phyloP scores from a whole-genome alignment of 2,329 filamentous ascomycete genomes.

The Fusarium sp. region DNA sequence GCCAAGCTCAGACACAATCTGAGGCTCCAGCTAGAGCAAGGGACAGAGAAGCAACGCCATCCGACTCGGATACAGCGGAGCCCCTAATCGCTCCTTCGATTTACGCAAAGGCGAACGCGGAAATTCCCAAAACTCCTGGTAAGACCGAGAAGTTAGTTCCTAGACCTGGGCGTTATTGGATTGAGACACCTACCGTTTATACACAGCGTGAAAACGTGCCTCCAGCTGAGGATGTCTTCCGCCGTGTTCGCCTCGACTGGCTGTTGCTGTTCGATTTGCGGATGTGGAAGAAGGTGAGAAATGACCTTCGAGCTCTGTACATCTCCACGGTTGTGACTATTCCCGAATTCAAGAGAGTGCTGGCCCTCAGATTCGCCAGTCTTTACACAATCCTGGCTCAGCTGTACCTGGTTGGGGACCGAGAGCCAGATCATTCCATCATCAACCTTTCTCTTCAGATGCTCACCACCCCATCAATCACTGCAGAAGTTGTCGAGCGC shows the following conservation, averaged over 20 bases:
- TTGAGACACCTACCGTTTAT: constrained; percentile 80
- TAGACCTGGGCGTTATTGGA: constrained; percentile 84
- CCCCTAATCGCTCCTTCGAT: constrained; percentile 70
- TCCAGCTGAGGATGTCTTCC: constrained; percentile 86
- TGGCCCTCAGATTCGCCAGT: constrained; percentile 92
- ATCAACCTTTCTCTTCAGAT: constrained; percentile 98
- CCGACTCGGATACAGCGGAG: constrained; percentile 76
- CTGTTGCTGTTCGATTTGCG: constrained; percentile 93
- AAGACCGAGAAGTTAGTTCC: constrained; percentile 60
- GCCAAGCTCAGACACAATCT: constrained; percentile 54
- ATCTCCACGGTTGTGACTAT: constrained; percentile 97
- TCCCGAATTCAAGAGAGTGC: constrained; percentile 92
- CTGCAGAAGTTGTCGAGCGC: constrained; percentile 91
- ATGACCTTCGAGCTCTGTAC: constrained; percentile 90
- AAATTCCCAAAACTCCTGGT: constrained; percentile 85
- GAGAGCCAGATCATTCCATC: constrained; percentile 97
- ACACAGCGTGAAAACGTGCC: constrained; percentile 70
- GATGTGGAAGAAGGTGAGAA: constrained; percentile 95
- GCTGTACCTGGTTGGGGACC: constrained; percentile 92
- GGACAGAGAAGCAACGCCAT: constrained; percentile 73
- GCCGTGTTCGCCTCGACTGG: constrained; percentile 91
- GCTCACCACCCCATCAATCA: constrained; percentile 96
- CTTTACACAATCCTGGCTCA: constrained; percentile 94
- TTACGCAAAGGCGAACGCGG: constrained; percentile 72
- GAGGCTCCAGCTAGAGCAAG: constrained; percentile 56